Evolutionary conservation across 768 basidiomycete species (phyloP).

Genomic region (Pholiota conissans): DNA sequence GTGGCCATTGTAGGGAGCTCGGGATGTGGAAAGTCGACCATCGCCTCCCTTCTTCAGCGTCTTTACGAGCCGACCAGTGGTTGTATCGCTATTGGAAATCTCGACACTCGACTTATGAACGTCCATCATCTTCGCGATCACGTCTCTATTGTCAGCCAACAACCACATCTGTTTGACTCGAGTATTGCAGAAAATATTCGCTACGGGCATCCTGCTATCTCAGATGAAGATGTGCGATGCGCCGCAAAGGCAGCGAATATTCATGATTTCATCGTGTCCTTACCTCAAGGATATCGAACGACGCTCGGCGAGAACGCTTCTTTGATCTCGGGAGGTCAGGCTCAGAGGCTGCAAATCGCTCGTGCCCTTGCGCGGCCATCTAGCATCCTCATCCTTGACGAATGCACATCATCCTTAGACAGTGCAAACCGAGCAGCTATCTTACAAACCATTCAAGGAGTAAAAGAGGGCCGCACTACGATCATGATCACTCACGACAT

Average conservation of each 20-base stretch:
- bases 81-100: conserved; percentile 50
- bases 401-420: conserved; percentile 90
- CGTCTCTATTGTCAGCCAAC: conserved; percentile 76
- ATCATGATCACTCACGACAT: conserved; percentile 91
- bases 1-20: conserved; percentile 82
- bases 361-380: conserved; percentile 78
- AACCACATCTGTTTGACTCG: conserved; percentile 77
- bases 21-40: conserved; percentile 84
- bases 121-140: conserved; percentile 70
- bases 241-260: conserved; percentile 72
- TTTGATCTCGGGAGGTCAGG: conserved; percentile 89
- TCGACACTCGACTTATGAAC: conserved; percentile 51
- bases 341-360: conserved; percentile 88
- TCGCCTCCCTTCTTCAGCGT: conserved; percentile 73
- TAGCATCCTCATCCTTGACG: conserved; percentile 81
- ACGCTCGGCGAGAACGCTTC: conserved; percentile 82
- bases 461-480: conserved; percentile 72
- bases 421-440: conserved; percentile 78
- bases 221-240: conserved; percentile 50
- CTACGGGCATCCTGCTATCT: conserved; percentile 54
- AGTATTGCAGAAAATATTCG: conserved; percentile 77
- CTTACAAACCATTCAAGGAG: conserved; percentile 64
- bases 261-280: conserved; percentile 70
- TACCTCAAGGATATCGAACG: conserved; percentile 80
- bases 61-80: conserved; percentile 74